These are phyloP conservation scores for Taiwanofungus camphoratus DNA, from an alignment of 1,284 basidiomycete genomes.

Conservation along the genomic window DNA sequence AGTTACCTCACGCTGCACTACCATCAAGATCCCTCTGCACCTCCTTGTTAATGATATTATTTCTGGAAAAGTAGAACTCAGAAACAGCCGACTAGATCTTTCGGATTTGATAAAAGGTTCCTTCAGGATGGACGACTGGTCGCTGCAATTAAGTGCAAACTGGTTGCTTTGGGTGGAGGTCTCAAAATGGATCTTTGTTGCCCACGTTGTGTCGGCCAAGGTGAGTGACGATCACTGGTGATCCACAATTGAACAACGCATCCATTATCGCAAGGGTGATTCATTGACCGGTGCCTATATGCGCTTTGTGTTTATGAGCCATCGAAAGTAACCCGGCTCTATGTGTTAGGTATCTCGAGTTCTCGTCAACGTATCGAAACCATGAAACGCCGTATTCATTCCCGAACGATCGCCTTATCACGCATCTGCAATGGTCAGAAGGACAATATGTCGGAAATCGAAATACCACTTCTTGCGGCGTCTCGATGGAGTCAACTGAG, in stretches of 20 bases:
- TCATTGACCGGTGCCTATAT: too few species aligned
- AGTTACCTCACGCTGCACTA: background rate
- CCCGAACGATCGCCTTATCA: too few species aligned
- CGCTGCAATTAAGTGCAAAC: slow-evolving; percentile 1
- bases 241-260: background rate
- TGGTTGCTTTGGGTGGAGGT: slow-evolving; percentile 5
- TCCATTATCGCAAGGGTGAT: too few species aligned
- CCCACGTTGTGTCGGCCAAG: slow-evolving; percentile 1
- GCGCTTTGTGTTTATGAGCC: too few species aligned
- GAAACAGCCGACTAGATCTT: slow-evolving; percentile 2
- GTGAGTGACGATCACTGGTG: background rate
- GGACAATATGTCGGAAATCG: too few species aligned
- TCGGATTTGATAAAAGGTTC: background rate
- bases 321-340: too few species aligned
- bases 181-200: background rate
- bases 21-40: slow-evolving; percentile 2
- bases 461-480: too few species aligned
- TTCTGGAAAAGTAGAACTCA: slow-evolving; percentile 5
- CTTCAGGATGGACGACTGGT: background rate
- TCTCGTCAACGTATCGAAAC: too few species aligned
- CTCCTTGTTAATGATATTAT: slow-evolving; percentile 4
- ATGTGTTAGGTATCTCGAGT: too few species aligned
- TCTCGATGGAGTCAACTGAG: too few species aligned
- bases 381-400: too few species aligned
- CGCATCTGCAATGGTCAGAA: too few species aligned